A percentile compares a stretch with the other conserved stretches of the same genome.
These are phyloP conservation scores for Berkeleyomyces basicola DNA, from an alignment of 2,329 filamentous ascomycete species.

Conservation along the genomic window DNA sequence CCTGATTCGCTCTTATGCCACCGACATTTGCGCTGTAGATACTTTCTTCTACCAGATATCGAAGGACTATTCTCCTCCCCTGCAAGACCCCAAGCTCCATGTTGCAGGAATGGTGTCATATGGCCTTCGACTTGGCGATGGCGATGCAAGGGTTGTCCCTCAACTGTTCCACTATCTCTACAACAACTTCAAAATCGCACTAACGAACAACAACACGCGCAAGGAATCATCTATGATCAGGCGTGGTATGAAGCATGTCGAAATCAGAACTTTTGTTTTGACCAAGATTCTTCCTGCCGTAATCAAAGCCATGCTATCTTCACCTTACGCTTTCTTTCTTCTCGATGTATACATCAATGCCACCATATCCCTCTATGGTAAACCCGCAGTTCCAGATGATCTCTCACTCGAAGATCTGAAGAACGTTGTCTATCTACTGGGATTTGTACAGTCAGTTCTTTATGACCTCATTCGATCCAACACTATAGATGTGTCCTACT, in stretches of 20 bases:
- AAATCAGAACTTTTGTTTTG: conserved; percentile 31
- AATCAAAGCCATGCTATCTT: conserved; percentile 23
- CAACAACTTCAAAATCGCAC: conserved; percentile 39
- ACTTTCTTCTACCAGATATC: conserved; percentile 40
- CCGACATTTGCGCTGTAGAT: conserved; percentile 37
- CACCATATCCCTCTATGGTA: conserved; percentile 19
- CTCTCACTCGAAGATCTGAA: not conserved
- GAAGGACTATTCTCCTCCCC: conserved; percentile 37
- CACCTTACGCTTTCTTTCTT: conserved; percentile 28
- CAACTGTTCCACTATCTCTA: conserved; percentile 41
- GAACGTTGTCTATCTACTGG: not conserved
- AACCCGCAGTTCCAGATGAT: conserved; percentile 3
- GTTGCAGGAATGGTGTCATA: conserved; percentile 39
- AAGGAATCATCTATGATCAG: conserved; percentile 30
- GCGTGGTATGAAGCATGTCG: conserved; percentile 28
- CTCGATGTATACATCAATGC: conserved; percentile 34
- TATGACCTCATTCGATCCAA: conserved; percentile 7
- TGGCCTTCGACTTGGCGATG: conserved; percentile 36
- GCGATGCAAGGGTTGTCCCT: conserved; percentile 29
- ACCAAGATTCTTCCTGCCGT: conserved; percentile 39
- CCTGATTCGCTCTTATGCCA: conserved; percentile 36
- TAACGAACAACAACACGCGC: conserved; percentile 31
- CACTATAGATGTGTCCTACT: not conserved
- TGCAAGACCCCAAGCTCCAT: conserved; percentile 39
- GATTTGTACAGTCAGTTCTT: not conserved